Conservation (phyloP, 371 early-diverging fungal genomes). For the Fennellomyces sp. region DNA sequence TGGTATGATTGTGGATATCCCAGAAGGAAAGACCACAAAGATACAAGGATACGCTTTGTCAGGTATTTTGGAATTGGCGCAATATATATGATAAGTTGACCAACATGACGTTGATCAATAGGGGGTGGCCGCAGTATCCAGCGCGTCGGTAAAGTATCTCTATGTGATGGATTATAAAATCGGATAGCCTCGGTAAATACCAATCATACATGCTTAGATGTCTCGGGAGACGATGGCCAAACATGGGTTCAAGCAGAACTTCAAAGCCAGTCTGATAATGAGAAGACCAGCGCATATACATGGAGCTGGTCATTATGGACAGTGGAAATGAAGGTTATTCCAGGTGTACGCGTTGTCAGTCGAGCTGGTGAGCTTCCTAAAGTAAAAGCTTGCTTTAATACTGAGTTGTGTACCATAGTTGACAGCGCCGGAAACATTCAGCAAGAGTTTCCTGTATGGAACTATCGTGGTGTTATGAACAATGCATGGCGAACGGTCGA, state of each 20-base stretch:
- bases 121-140: slow-evolving; percentile 65
- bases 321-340: slow-evolving; percentile 39
- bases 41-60: slow-evolving; percentile 45
- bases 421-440: slow-evolving; percentile 80
- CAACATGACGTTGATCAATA: no score
- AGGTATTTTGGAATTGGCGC: slow-evolving; percentile 25
- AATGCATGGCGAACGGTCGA: slow-evolving; percentile 57
- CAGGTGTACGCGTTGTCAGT: slow-evolving; percentile 53
- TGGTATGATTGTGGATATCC: slow-evolving; percentile 28
- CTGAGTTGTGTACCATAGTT: slow-evolving; percentile 49
- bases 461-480: slow-evolving; percentile 85
- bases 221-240: slow-evolving; percentile 80
- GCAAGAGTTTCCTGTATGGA: slow-evolving; percentile 81
- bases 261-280: slow-evolving; percentile 33
- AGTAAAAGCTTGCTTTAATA: no score
- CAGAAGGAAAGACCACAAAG: background rate
- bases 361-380: no score
- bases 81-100: no score
- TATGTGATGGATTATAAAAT: background rate
- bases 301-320: slow-evolving; percentile 87
- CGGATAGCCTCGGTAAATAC: background rate
- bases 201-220: no score
- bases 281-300: slow-evolving; percentile 23
- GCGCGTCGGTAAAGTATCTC: slow-evolving; percentile 56
- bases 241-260: slow-evolving; percentile 74